These are phyloP conservation scores for Leccinum pachyderme DNA, from an alignment of 1,284 basidiomycete genomes.

Conservation along the genomic window DNA sequence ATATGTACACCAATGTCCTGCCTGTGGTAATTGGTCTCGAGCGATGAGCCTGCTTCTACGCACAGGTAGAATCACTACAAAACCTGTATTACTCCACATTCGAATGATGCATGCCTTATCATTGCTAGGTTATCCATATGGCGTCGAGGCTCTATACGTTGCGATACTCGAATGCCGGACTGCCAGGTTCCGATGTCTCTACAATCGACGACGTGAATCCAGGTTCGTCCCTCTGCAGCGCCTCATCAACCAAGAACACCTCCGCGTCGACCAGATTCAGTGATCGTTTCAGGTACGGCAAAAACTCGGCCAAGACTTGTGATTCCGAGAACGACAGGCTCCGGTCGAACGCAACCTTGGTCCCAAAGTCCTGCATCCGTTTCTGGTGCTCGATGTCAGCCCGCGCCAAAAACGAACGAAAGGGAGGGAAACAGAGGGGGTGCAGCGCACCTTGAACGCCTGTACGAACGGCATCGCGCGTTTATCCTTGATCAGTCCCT, in stretches of 20 bases:
- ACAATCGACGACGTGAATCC: conserved; percentile 70
- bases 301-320: conserved; percentile 68
- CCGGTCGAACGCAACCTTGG: conserved; percentile 81
- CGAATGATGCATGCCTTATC: too few relatives aligned
- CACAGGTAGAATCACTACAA: too few relatives aligned
- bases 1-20: too few relatives aligned
- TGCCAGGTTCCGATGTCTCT: conserved; percentile 86
- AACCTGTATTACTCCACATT: too few relatives aligned
- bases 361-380: conserved; percentile 80
- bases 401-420: conserved; percentile 32
- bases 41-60: too few relatives aligned
- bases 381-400: conserved; percentile 53
- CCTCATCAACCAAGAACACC: conserved; percentile 32
- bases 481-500: conserved; percentile 95
- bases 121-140: too few relatives aligned
- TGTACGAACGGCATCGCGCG: conserved; percentile 95
- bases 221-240: conserved; percentile 57
- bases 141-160: conserved; percentile 44
- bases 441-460: conserved; percentile 71
- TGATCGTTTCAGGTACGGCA: conserved; percentile 86
- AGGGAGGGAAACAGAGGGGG: conserved; percentile 7
- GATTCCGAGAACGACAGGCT: conserved; percentile 85
- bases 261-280: conserved; percentile 36
- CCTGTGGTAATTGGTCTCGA: too few relatives aligned
- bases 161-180: conserved; percentile 82